These are phyloP conservation scores for Puccinellia tenuiflora DNA, from an alignment of 176 grass and related monocot species.

Conservation along the genomic window DNA sequence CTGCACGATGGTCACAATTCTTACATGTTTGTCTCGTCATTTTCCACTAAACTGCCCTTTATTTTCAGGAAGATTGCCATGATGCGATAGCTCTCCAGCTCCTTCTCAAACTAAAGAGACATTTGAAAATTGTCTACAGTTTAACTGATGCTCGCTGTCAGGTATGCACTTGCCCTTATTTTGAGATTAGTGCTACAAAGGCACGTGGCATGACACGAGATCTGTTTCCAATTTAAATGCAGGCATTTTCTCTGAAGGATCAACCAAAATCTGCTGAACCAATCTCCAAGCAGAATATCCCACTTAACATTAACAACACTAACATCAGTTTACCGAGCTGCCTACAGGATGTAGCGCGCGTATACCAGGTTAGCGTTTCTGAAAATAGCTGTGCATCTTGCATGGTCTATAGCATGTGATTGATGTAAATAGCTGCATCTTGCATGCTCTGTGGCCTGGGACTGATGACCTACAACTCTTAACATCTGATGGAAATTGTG, in stretches of 20 bases:
- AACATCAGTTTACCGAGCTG: constrained; percentile 51
- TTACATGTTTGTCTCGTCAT: not conserved
- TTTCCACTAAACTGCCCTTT: constrained; percentile 14
- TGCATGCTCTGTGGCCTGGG: not conserved
- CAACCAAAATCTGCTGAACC: constrained; percentile 65
- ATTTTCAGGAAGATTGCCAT: constrained; percentile 82
- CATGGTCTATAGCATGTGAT: constrained; percentile 7
- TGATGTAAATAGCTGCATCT: not conserved
- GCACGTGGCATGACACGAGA: constrained; percentile 9
- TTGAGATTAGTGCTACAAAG: constrained; percentile 14
- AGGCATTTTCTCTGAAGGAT: constrained; percentile 97
- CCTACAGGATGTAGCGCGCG: constrained; percentile 53
- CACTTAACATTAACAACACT: constrained; percentile 57
- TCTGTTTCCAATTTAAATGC: constrained; percentile 35
- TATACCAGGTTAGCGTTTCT: constrained; percentile 69
- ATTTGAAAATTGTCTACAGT: constrained; percentile 89
- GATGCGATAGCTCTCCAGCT: constrained; percentile 83
- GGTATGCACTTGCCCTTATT: constrained; percentile 33
- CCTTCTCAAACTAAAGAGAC: constrained; percentile 89
- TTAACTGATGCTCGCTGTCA: constrained; percentile 87
- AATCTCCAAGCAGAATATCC: constrained; percentile 83
- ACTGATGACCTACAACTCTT: not conserved
- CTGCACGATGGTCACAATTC: not conserved
- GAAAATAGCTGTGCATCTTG: constrained; percentile 7
- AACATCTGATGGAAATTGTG: not conserved